phyloP scores from a whole-genome alignment of 2,329 filamentous ascomycete genomes.

The Aspergillus aculeatus region DNA sequence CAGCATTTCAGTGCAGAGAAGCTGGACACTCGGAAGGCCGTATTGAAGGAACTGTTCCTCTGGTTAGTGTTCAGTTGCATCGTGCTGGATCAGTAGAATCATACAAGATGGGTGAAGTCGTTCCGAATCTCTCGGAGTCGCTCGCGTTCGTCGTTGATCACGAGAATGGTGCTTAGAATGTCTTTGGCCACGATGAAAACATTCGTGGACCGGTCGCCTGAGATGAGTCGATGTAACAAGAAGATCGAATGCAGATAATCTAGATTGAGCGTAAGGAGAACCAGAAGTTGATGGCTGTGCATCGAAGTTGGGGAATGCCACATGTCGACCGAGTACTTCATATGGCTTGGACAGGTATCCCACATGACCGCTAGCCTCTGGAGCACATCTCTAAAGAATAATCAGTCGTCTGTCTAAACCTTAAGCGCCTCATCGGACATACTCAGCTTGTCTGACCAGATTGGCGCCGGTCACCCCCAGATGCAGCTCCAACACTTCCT shows the following conservation, averaged over 20 bases:
- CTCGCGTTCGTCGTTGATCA: not conserved
- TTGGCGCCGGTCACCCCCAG: not conserved
- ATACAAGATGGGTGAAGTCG: not conserved
- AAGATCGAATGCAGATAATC: not conserved
- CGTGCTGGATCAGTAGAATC: not conserved
- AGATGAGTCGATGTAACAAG: not conserved
- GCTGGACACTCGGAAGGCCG: not conserved
- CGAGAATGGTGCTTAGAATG: not conserved
- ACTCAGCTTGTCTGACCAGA: not conserved
- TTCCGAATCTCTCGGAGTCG: not conserved
- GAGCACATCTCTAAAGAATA: not conserved
- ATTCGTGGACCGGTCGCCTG: not conserved
- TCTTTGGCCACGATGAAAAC: not conserved
- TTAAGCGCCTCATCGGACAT: not conserved
- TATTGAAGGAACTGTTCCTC: not conserved
- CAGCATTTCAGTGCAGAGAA: not conserved
- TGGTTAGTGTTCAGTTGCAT: not conserved
- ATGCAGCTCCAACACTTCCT: slow-evolving; percentile 4
- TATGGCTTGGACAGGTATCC: not conserved
- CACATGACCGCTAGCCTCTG: not conserved
- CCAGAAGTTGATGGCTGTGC: not conserved
- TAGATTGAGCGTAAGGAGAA: not conserved
- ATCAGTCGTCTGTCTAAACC: not conserved
- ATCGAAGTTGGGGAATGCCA: not conserved
- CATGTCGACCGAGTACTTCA: not conserved